These are phyloP conservation scores for Prosopis cineraria DNA, from an alignment of 306 rosid genomes.

Conservation along the genomic window DNA sequence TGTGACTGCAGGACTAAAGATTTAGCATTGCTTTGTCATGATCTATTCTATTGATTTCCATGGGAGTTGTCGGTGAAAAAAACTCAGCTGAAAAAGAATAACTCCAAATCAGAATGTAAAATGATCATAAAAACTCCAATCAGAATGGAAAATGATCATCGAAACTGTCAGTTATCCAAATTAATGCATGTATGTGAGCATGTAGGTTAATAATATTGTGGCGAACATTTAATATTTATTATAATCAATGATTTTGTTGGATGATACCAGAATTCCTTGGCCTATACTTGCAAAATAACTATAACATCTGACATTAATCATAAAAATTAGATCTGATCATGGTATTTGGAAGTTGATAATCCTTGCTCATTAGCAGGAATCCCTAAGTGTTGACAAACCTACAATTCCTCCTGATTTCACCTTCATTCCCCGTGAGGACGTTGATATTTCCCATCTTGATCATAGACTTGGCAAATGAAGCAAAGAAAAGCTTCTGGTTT, in stretches of 20 bases:
- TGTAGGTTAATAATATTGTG: no score
- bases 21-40: no score
- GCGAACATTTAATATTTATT: neutral
- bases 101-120: no score
- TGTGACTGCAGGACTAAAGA: no score
- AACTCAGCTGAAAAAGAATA: neutral
- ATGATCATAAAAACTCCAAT: no score
- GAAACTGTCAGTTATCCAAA: no score
- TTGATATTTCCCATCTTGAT: conserved; percentile 88
- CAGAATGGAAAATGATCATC: no score
- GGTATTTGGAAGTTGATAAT: no score
- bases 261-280: neutral
- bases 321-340: neutral
- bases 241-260: neutral
- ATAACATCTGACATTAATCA: neutral
- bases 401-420: conserved; percentile 75
- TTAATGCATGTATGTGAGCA: no score
- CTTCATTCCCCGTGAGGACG: conserved; percentile 62
- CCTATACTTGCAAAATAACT: neutral
- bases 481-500: conserved; percentile 61
- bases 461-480: conserved; percentile 67
- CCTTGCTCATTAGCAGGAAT: no score
- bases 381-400: conserved; percentile 63
- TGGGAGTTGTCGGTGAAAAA: no score
- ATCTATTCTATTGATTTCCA: no score